A percentile compares a stretch with the other conserved stretches of the same genome.
These are phyloP conservation scores for Chaetomium fimeti DNA, from an alignment of 495 filamentous ascomycete species.

Conservation along the genomic window DNA sequence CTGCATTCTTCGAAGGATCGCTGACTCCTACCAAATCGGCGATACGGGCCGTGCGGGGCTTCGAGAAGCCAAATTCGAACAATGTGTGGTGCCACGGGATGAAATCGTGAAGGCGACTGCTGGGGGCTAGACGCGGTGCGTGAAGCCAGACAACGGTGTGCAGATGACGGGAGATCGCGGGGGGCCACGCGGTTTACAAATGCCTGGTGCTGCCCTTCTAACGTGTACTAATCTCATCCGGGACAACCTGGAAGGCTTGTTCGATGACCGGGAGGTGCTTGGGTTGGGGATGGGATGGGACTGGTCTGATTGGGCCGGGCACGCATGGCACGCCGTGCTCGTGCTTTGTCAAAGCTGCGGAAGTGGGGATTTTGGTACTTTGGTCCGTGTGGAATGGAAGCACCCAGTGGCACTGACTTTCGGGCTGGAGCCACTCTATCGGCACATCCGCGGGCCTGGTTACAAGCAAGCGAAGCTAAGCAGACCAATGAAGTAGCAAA, in stretches of 20 bases:
- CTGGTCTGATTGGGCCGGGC: background rate
- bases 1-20: background rate
- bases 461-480: background rate
- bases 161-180: background rate
- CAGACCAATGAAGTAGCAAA: constrained; percentile 1
- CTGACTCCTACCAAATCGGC: background rate
- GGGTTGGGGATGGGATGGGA: background rate
- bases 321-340: background rate
- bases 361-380: no score
- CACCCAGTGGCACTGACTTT: no score
- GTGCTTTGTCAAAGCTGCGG: background rate
- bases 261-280: background rate
- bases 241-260: background rate
- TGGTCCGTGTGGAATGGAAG: background rate
- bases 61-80: background rate
- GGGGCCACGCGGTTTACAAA: constrained; percentile 7
- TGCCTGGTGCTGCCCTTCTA: constrained; percentile 8
- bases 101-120: background rate
- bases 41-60: background rate
- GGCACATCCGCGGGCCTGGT: constrained; percentile 1
- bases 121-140: background rate
- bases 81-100: background rate
- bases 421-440: no score
- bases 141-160: background rate
- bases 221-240: background rate